A percentile compares a stretch with the other conserved stretches of the same genome.
These are phyloP conservation scores for Leptodermis oblonga DNA, from an alignment of 257 asterid genomes.

Conservation along the genomic window DNA sequence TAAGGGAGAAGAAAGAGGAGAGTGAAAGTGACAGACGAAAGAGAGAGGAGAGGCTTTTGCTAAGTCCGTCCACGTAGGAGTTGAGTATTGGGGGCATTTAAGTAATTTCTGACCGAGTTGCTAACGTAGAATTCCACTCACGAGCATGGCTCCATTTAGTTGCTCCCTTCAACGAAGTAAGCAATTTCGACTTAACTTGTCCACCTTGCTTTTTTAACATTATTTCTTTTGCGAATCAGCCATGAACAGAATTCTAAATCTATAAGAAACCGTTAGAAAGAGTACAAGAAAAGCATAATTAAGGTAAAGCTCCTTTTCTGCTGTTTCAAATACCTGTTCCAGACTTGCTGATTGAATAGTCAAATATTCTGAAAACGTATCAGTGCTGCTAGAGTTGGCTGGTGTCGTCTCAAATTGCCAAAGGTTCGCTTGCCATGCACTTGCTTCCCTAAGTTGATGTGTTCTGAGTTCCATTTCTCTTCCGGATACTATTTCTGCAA, in stretches of 20 bases:
- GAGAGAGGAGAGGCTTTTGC: too few species aligned
- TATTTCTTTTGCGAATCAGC: not conserved
- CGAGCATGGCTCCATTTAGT: too few species aligned
- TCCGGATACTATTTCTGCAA: conserved; percentile 56
- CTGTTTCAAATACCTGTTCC: conserved; percentile 27
- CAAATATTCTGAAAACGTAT: conserved; percentile 71
- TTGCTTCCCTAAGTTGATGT: conserved; percentile 71
- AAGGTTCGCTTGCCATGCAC: conserved; percentile 52
- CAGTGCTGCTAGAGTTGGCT: conserved; percentile 33
- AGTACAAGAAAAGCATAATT: not conserved
- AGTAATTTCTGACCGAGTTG: too few species aligned
- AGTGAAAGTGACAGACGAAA: too few species aligned
- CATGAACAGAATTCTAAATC: not conserved
- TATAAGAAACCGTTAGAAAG: not conserved
- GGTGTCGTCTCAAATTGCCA: conserved; percentile 33
- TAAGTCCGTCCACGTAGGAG: too few species aligned
- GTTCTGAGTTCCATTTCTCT: conserved; percentile 61
- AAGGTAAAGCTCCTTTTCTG: conserved; percentile 42
- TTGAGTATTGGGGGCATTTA: too few species aligned
- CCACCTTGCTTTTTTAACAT: too few species aligned
- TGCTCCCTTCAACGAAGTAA: too few species aligned
- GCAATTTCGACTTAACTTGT: too few species aligned
- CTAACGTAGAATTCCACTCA: too few species aligned
- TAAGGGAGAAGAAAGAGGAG: too few species aligned
- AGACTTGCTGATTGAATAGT: conserved; percentile 44